Base-by-base conservation (phyloP, 164 flowering plant species). In the Aristolochia fimbriata region DNA sequence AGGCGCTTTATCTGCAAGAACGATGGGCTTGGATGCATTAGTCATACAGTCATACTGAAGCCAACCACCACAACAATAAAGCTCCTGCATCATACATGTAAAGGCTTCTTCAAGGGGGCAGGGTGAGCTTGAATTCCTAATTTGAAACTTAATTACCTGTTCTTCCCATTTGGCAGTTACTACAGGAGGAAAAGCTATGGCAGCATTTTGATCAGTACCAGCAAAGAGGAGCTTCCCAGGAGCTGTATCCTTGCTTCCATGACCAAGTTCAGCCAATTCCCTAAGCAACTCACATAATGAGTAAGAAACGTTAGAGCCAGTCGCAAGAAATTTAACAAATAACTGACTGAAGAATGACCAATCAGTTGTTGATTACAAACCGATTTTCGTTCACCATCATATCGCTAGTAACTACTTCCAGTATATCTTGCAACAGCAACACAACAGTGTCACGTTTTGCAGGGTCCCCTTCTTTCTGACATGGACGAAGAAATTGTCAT, bases 341-440 rank as follows among this genome's bases (percentile, higher is more conserved):
- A 20, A 49, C 6, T 6, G 20, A 49, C n/a, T 8, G 10, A 17
- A 49, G 9, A 37, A 7, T 37, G 43, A 37, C 12, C 43, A 37
- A 37, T 37, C 12, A 56, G 58, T 56, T 19, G 16, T 50, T n/a
- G 45, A n/a, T 68, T 61, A 80, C 91, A 47, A 64, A 91, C 97
- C 91, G 83, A 62, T 70, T 85, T 69, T 94, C 96, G 73, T 85
- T 91, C 76, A 87, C 91, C 96, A 91, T 91, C 96, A 94, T 91
- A 72, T 94, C 99, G 59, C 97, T 86, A 13, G 96, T 87, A 47
- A 91, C 89, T 15, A 94, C 93, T 81, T 94, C 99, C 65, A 91
- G 67, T 96, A 94, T 94, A 74, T 94, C 99, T 74, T 88, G 97
- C 65, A 94, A 77, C 63, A 88, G 65, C 31, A 94, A 56, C 45